Conservation (phyloP, 2,329 filamentous ascomycete genomes). For the Colletotrichum chrysophilum region DNA sequence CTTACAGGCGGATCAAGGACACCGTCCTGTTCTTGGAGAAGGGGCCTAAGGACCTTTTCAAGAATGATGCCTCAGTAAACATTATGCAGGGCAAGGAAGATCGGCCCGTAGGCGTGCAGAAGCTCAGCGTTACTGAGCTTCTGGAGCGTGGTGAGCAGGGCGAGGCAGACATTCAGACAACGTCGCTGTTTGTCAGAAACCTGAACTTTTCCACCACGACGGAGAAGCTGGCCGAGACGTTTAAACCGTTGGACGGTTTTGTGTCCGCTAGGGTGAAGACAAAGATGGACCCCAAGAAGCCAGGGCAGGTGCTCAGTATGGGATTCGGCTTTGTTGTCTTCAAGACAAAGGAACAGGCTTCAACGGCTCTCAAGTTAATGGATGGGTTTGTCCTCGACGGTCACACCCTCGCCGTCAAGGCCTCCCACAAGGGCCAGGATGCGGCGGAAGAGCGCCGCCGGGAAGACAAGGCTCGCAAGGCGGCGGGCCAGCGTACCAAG, state of each 20-base stretch:
- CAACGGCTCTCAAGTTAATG: constrained; percentile 83
- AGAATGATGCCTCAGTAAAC: constrained; percentile 27
- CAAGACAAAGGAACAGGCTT: constrained; percentile 75
- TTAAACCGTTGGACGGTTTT: constrained; percentile 85
- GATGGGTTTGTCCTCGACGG: constrained; percentile 86
- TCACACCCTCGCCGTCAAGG: constrained; percentile 83
- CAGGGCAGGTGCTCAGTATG: constrained; percentile 90
- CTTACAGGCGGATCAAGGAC: constrained; percentile 90
- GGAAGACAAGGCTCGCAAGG: constrained; percentile 83
- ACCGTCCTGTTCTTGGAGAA: constrained; percentile 94
- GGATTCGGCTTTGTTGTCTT: constrained; percentile 97
- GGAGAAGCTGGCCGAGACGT: constrained; percentile 75
- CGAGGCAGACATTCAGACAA: constrained; percentile 66
- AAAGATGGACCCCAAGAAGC: constrained; percentile 89
- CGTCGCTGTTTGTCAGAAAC: constrained; percentile 93
- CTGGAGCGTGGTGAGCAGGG: constrained; percentile 61
- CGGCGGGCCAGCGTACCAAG: constrained; percentile 80
- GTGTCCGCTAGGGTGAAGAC: constrained; percentile 90
- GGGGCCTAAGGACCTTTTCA: constrained; percentile 83
- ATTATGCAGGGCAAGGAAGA: constrained; percentile 34
- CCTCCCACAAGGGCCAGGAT: constrained; percentile 86
- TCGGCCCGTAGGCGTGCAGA: constrained; percentile 54
- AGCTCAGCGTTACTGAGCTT: constrained; percentile 72
- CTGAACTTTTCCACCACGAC: constrained; percentile 90
- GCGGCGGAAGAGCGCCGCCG: constrained; percentile 85